Conservation (phyloP, 345 rosid genomes). For the Brassica juncea region DNA sequence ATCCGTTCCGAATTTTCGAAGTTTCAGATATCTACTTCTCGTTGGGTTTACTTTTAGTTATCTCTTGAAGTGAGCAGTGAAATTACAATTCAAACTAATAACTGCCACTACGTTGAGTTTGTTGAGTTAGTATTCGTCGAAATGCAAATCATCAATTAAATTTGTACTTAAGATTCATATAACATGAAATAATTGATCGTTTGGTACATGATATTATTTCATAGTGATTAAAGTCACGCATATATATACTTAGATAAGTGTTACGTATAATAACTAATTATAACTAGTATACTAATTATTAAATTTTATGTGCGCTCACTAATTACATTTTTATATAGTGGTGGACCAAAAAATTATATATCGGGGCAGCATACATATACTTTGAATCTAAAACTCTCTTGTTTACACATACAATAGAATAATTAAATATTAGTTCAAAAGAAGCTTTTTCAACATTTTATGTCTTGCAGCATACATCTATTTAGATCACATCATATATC, state of each 20-base stretch:
- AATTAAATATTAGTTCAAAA: background rate
- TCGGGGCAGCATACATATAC: slow-evolving; percentile 6
- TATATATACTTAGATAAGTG: slow-evolving; percentile 18
- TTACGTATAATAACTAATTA: slow-evolving; percentile 34
- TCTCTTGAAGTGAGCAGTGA: background rate
- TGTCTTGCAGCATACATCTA: background rate
- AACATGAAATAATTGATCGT: slow-evolving; percentile 34
- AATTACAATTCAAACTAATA: slow-evolving; percentile 4
- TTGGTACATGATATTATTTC: slow-evolving; percentile 35
- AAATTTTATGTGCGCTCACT: slow-evolving; percentile 3
- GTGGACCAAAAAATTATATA: slow-evolving; percentile 16
- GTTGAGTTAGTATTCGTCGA: slow-evolving; percentile 38
- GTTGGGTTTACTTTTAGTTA: background rate
- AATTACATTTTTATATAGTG: background rate
- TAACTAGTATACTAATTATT: slow-evolving; percentile 30
- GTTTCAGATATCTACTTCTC: background rate
- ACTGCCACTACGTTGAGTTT: slow-evolving; percentile 28
- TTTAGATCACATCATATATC: background rate
- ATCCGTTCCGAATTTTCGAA: background rate
- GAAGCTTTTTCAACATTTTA: background rate
- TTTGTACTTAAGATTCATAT: slow-evolving; percentile 28
- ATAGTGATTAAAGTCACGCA: slow-evolving; percentile 44
- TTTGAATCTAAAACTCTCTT: background rate
- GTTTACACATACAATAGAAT: background rate
- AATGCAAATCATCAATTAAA: slow-evolving; percentile 21